phyloP scores from a whole-genome alignment of 2,329 filamentous ascomycete genomes.

The Aspergillus tubingensis region DNA sequence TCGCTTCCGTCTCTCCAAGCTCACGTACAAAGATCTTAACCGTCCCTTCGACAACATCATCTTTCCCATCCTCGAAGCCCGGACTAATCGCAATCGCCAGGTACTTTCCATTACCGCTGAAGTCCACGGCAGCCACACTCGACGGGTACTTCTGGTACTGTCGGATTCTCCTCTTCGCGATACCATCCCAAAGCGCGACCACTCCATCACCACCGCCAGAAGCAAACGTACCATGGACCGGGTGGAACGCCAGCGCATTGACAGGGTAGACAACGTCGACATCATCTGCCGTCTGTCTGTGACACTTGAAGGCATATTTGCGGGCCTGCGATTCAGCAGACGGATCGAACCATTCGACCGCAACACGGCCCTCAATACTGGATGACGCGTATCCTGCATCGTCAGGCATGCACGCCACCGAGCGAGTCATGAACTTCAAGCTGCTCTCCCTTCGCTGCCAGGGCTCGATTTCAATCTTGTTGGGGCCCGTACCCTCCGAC shows the following conservation, averaged over 20 bases:
- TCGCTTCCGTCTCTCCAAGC: conserved; percentile 82
- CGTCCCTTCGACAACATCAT: conserved; percentile 71
- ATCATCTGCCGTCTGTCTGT: conserved; percentile 71
- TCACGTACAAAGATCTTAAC: conserved; percentile 80
- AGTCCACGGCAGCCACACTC: conserved; percentile 74
- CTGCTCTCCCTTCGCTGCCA: conserved; percentile 95
- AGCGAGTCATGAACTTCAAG: conserved; percentile 92
- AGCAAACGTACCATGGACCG: conserved; percentile 78
- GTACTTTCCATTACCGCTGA: conserved; percentile 74
- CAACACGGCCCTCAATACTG: conserved; percentile 91
- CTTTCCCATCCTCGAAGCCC: conserved; percentile 84
- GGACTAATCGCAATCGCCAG: conserved; percentile 81
- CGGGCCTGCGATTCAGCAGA: conserved; percentile 81
- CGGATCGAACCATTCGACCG: conserved; percentile 97
- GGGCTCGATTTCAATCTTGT: conserved; percentile 63
- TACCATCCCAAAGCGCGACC: conserved; percentile 90
- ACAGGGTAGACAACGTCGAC: conserved; percentile 88
- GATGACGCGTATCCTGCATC: conserved; percentile 90
- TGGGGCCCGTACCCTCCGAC: conserved; percentile 43
- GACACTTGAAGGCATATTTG: conserved; percentile 99
- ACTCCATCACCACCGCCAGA: conserved; percentile 87
- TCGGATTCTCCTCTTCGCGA: conserved; percentile 83
- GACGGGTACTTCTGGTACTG: conserved; percentile 84
- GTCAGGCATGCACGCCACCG: conserved; percentile 93
- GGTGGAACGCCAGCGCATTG: conserved; percentile 86